A percentile compares a stretch with the other conserved stretches of the same genome.
Conservation (phyloP, 345 rosid genomes). For the Mangifera indica region DNA sequence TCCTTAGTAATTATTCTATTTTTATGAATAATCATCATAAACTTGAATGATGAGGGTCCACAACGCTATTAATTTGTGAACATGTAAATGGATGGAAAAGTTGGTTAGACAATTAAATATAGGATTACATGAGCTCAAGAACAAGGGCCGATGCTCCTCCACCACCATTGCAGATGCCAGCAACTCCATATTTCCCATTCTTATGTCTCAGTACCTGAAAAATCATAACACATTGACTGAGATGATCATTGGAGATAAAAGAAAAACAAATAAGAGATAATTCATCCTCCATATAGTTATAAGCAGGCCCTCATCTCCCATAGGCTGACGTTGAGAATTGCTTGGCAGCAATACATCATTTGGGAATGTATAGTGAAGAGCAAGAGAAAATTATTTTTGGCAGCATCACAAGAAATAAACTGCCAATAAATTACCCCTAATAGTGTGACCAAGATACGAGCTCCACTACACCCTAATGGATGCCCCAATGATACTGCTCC, state of each 20-base stretch:
- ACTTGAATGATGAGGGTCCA: background rate
- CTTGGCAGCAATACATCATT: background rate
- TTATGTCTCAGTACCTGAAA: slow-evolving; percentile 76
- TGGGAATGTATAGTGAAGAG: background rate
- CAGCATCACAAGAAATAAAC: background rate
- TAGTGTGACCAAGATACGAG: slow-evolving; percentile 84
- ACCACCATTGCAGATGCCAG: slow-evolving; percentile 92
- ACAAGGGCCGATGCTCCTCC: slow-evolving; percentile 95
- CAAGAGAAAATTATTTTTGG: background rate
- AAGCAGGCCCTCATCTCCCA: background rate
- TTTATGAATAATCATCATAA: background rate
- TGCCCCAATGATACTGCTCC: slow-evolving; percentile 96
- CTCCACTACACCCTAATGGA: slow-evolving; percentile 97
- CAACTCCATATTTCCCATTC: slow-evolving; percentile 77
- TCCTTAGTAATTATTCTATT: background rate
- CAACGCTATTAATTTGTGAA: background rate
- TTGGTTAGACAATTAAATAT: background rate
- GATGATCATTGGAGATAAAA: background rate
- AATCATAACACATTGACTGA: background rate
- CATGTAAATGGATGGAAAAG: background rate
- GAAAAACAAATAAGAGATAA: background rate
- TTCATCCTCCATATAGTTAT: slow-evolving; percentile 5
- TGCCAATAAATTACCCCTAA: slow-evolving; percentile 61
- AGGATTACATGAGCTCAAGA: slow-evolving; percentile 72
- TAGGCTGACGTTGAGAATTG: background rate